phyloP scores from a whole-genome alignment of 257 asterid species.

The Leonotis leonurus region DNA sequence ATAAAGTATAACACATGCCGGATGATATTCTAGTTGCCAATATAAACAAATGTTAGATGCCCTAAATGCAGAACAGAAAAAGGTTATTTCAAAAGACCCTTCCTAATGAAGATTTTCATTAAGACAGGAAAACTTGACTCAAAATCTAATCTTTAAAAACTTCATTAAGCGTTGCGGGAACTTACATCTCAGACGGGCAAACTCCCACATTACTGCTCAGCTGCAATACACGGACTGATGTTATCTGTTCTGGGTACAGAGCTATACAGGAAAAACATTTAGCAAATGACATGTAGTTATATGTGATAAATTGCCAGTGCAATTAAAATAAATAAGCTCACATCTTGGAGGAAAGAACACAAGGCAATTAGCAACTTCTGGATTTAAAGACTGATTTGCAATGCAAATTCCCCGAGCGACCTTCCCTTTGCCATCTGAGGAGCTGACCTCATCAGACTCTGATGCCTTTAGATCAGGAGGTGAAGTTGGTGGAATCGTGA shows the following conservation, averaged over 20 bases:
- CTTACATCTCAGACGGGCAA: constrained; percentile 84
- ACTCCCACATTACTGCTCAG: constrained; percentile 68
- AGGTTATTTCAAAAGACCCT: background rate
- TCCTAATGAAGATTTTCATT: background rate
- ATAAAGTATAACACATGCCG: constrained; percentile 10
- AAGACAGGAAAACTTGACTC: background rate
- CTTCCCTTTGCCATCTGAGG: constrained; percentile 33
- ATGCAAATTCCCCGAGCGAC: constrained; percentile 84
- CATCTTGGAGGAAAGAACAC: constrained; percentile 77
- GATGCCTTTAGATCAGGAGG: constrained; percentile 28
- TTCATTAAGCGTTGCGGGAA: constrained; percentile 7
- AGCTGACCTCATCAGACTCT: constrained; percentile 23
- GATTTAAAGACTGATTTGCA: constrained; percentile 48
- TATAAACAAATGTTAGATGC: background rate
- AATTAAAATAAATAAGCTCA: constrained; percentile 22
- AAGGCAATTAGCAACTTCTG: constrained; percentile 56
- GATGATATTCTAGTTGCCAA: constrained; percentile 14
- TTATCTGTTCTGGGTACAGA: constrained; percentile 59
- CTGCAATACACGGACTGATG: constrained; percentile 66
- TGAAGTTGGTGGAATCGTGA: constrained; percentile 30
- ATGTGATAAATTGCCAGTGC: background rate
- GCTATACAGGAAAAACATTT: constrained; percentile 34
- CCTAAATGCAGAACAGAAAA: background rate
- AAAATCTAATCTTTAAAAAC: background rate
- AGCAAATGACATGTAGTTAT: background rate